Conservation (phyloP, 2,329 filamentous ascomycete genomes). For the Cercospora sp. region DNA sequence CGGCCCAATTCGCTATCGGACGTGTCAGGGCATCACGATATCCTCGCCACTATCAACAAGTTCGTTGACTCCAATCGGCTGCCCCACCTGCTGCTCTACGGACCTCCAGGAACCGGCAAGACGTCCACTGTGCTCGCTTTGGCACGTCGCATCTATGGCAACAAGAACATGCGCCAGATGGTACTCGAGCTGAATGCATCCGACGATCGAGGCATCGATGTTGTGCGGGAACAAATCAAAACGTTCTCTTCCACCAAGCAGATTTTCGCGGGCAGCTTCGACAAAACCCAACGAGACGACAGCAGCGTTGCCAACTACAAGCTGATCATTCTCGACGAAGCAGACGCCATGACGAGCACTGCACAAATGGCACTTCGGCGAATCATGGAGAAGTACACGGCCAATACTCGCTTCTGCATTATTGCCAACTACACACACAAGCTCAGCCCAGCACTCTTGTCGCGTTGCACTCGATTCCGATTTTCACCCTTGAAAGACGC, state of each 20-base stretch:
- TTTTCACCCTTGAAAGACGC: constrained; percentile 89
- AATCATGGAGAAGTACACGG: constrained; percentile 99
- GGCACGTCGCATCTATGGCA: constrained; percentile 87
- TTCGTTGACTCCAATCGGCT: constrained; percentile 93
- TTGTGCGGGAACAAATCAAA: constrained; percentile 98
- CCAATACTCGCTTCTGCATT: constrained; percentile 95
- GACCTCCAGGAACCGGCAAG: constrained; percentile 94
- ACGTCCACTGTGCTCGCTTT: constrained; percentile 95
- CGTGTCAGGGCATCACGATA: constrained; percentile 95
- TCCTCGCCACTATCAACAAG: constrained; percentile 95
- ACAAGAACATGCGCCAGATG: constrained; percentile 94
- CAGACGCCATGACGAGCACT: constrained; percentile 99
- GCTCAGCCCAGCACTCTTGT: constrained; percentile 86
- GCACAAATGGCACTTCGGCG: constrained; percentile 95
- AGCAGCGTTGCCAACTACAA: constrained; percentile 74
- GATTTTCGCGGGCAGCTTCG: constrained; percentile 67
- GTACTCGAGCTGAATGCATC: constrained; percentile 96
- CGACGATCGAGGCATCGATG: constrained; percentile 95
- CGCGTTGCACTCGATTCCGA: constrained; percentile 88
- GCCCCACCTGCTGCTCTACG: constrained; percentile 94
- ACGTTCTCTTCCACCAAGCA: constrained; percentile 98
- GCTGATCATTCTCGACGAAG: constrained; percentile 95
- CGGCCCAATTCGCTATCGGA: constrained; percentile 84
- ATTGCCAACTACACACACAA: constrained; percentile 99
- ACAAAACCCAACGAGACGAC: constrained; percentile 33